Evolutionary conservation across 1,284 basidiomycete species (phyloP).

Genomic region (Trichosporon sp.): DNA sequence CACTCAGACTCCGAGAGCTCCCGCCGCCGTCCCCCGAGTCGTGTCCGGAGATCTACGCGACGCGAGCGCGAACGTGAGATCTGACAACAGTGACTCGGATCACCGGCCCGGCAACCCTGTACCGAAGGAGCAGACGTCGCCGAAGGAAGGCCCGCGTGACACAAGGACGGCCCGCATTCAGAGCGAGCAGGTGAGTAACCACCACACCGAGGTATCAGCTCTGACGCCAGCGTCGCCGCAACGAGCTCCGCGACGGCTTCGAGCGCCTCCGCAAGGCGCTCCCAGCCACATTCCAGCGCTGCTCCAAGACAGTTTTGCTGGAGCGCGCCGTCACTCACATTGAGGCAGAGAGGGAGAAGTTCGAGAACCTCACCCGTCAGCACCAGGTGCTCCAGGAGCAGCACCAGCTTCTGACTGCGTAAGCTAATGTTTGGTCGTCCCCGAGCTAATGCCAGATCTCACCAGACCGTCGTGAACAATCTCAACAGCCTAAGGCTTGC

Average conservation of each 20-base stretch:
- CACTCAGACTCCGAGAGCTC: background rate
- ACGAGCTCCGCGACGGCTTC: slow-evolving; percentile 81
- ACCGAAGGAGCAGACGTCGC: background rate
- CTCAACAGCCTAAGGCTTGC: background rate
- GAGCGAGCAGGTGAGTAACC: slow-evolving; percentile 37
- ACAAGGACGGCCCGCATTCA: slow-evolving; percentile 25
- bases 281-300: slow-evolving; percentile 77
- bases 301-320: slow-evolving; percentile 76
- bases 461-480: background rate
- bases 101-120: background rate
- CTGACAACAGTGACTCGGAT: background rate
- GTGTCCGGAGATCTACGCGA: background rate
- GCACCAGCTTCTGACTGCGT: background rate
- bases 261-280: slow-evolving; percentile 75
- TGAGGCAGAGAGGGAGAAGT: slow-evolving; percentile 1
- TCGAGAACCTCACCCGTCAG: slow-evolving; percentile 11
- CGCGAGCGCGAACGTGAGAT: background rate
- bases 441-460: background rate
- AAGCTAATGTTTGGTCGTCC: background rate
- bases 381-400: background rate
- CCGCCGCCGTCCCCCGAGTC: background rate
- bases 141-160: background rate
- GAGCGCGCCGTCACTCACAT: slow-evolving; percentile 62
- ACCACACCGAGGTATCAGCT: slow-evolving; percentile 66
- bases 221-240: slow-evolving; percentile 75